phyloP scores from a whole-genome alignment of 805 yeast genomes.

The Starmerella potacharoeniae region DNA sequence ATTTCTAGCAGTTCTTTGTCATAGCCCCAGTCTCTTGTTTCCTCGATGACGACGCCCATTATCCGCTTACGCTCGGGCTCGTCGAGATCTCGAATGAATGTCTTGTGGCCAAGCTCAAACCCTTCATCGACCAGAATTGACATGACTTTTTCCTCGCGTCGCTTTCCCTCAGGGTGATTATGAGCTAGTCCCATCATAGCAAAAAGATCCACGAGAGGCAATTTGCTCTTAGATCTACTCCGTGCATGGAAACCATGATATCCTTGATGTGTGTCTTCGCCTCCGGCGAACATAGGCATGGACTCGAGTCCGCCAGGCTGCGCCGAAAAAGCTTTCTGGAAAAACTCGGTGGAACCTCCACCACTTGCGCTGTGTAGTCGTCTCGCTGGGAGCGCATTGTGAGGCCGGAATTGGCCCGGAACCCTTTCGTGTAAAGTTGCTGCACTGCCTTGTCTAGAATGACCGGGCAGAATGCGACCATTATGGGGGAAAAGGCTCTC shows the following conservation, averaged over 20 bases:
- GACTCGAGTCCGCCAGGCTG: not conserved
- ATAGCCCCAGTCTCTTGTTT: slow-evolving; percentile 44
- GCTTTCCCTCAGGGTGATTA: slow-evolving; percentile 30
- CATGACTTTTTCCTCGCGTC: slow-evolving; percentile 31
- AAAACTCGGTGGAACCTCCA: not conserved
- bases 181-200: slow-evolving; percentile 31
- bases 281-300: not conserved
- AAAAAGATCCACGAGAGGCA: slow-evolving; percentile 31
- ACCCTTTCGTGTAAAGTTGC: not conserved
- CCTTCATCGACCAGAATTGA: slow-evolving; percentile 40
- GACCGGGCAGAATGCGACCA: not conserved
- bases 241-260: not conserved
- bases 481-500: not conserved
- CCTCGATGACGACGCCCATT: slow-evolving; percentile 38
- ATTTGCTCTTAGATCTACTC: slow-evolving; percentile 26
- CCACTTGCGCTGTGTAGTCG: not conserved
- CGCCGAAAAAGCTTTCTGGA: not conserved
- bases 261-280: not conserved
- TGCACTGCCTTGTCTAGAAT: not conserved
- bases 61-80: slow-evolving; percentile 40
- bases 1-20: slow-evolving; percentile 49
- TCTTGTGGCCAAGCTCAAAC: slow-evolving; percentile 62
- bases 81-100: slow-evolving; percentile 76
- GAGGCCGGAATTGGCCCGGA: not conserved
- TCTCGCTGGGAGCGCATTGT: not conserved